Percentiles rank a stretch among this genome's conserved stretches.
These are phyloP conservation scores for Dryas octopetala DNA, from an alignment of 306 rosid species.

Conservation along the genomic window DNA sequence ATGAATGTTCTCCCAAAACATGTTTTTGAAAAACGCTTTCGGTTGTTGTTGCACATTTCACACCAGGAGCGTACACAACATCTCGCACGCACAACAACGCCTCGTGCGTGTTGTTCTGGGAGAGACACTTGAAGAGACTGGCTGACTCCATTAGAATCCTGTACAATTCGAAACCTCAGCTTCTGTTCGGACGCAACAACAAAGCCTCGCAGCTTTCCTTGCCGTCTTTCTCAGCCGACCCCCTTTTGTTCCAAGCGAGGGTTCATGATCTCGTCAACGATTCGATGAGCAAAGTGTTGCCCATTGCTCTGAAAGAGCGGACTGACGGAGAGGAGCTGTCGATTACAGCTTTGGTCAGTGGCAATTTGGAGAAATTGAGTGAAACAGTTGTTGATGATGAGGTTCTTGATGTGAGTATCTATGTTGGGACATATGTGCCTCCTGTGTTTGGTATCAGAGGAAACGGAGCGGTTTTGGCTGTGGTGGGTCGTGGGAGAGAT, in stretches of 20 bases:
- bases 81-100: constrained; percentile 75
- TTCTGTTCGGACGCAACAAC: constrained; percentile 44
- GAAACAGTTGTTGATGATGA: constrained; percentile 13
- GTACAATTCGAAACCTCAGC: constrained; percentile 47
- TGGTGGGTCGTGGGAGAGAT: constrained; percentile 71
- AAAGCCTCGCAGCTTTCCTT: constrained; percentile 15
- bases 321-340: constrained; percentile 53
- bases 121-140: constrained; percentile 72
- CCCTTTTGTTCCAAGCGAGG: constrained; percentile 39
- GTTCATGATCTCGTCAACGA: constrained; percentile 50
- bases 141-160: constrained; percentile 57
- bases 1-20: background rate
- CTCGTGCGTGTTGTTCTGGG: constrained; percentile 73
- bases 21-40: background rate
- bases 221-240: constrained; percentile 24
- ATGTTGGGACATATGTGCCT: constrained; percentile 56
- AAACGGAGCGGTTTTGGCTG: constrained; percentile 67
- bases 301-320: constrained; percentile 53
- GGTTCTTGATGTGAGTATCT: constrained; percentile 49
- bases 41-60: background rate
- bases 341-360: constrained; percentile 67
- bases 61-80: constrained; percentile 86
- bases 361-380: constrained; percentile 51
- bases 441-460: constrained; percentile 43
- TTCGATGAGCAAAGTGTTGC: constrained; percentile 52